Evolutionary conservation across 1,139 yeast species (phyloP), one percentile per base, ranked within the genome.

Genomic region (Entelexis sorbosivorans): DNA sequence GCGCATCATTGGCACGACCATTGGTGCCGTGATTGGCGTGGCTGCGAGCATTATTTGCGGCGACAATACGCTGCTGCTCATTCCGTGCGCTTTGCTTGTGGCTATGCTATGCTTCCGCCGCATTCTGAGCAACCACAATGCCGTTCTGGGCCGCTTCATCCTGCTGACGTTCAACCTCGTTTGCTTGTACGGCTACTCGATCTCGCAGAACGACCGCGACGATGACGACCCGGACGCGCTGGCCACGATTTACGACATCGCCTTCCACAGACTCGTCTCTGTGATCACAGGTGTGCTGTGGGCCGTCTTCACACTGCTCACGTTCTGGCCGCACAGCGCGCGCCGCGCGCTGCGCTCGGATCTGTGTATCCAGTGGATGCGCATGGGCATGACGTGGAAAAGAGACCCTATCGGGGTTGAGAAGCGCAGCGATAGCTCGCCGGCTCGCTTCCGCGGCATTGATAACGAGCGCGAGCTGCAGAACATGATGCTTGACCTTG

Each of bases 331-430:
- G 6, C 81, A 79, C 61, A 79, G 86, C 61, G 94, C 95, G 0
- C 70, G 95, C 46, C 70, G 78, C 13, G 69, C 88, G 50, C 68
- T 85, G 52, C 78, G 83, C 56, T 72, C 73, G 33, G 86, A 86
- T 0, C 64, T 85, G 28, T 76, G 87, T 0, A 69, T 80, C 1
- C 69, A 84, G 29, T 86, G 95, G 95, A 68, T 86, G 43, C 69
- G 88, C 49, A 73, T 86, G 73, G 95, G 95, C 0, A 73, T 85
- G 29, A 74, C 81, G n/a, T 85, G 95, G 95, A 81, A 81, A 59
- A 71, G 80, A 26, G 84, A 79, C 54, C 78, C 80, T 0, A 26
- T 53, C 2, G 44, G 51, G 3, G 38, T 48, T 13, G 43, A 33
- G 5, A 13, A 19, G 13, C 60, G 77, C 44, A 62, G 59, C 22